Percentiles rank a stretch among this genome's conserved stretches.
These are phyloP conservation scores for Strobilomyces confusus DNA, from an alignment of 768 basidiomycete species.

Conservation along the genomic window DNA sequence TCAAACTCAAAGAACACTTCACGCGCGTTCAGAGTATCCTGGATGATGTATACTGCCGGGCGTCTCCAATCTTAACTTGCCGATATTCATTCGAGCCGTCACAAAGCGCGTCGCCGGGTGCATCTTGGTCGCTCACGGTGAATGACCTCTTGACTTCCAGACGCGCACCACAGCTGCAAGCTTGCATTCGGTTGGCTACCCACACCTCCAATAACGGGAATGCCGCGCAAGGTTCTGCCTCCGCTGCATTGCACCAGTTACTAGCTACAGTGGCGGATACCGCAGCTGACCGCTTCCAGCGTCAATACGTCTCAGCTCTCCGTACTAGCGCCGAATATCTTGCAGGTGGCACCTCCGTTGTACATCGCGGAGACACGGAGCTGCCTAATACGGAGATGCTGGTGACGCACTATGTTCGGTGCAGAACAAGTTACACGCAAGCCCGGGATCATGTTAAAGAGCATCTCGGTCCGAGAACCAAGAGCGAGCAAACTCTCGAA, in stretches of 20 bases:
- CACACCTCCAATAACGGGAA: not conserved
- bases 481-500: constrained; percentile 16
- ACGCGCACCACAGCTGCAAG: not conserved
- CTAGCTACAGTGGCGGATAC: not conserved
- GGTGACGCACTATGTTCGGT: constrained; percentile 4
- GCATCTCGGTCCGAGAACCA: constrained; percentile 12
- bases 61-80: not conserved
- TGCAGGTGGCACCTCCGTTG: not conserved
- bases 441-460: not conserved
- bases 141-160: constrained; percentile 8
- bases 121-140: not conserved
- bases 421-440: constrained; percentile 3
- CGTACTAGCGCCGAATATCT: constrained; percentile 7
- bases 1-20: constrained; percentile 13
- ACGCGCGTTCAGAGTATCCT: constrained; percentile 9
- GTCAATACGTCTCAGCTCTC: constrained; percentile 8
- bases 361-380: not conserved
- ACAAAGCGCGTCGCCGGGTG: not conserved
- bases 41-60: not conserved
- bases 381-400: constrained; percentile 3
- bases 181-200: not conserved
- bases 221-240: not conserved
- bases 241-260: constrained; percentile 1
- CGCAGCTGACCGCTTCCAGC: constrained; percentile 12
- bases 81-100: constrained; percentile 8